phyloP scores from a whole-genome alignment of 139 green algal genomes.

The Edaphochlamys debaryana region DNA sequence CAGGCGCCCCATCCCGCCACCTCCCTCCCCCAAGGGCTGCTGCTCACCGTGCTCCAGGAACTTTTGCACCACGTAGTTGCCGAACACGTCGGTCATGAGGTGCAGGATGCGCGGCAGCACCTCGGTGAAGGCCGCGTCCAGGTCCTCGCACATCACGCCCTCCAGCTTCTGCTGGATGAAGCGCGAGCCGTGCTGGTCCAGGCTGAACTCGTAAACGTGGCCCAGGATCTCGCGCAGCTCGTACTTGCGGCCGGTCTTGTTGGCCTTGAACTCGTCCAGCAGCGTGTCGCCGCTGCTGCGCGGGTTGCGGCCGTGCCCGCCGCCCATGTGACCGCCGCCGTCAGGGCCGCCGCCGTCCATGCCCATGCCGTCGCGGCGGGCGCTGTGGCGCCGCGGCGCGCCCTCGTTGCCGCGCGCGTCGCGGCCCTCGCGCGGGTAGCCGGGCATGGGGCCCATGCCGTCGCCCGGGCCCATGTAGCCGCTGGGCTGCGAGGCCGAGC shows the following conservation, averaged over 20 bases:
- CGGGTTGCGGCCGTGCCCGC: constrained; percentile 2
- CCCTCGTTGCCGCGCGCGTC: background rate
- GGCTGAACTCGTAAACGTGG: constrained; percentile 82
- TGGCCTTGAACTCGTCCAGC: constrained; percentile 86
- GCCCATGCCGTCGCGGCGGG: constrained; percentile 4
- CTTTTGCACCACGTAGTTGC: constrained; percentile 92
- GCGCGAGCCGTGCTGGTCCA: constrained; percentile 90
- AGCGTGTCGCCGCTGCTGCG: constrained; percentile 60
- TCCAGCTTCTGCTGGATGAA: constrained; percentile 95
- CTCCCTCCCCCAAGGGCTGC: too few species aligned
- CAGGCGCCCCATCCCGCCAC: too few species aligned
- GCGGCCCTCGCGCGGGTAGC: constrained; percentile 10
- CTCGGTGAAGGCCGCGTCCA: constrained; percentile 75
- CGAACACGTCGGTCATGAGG: constrained; percentile 92
- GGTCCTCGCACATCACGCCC: constrained; percentile 56
- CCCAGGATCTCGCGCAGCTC: constrained; percentile 74
- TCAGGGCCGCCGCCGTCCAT: background rate
- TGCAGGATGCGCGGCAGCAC: constrained; percentile 64
- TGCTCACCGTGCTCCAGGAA: constrained; percentile 44
- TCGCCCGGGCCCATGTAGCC: background rate
- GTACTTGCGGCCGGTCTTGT: constrained; percentile 60
- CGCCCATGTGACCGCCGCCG: background rate
- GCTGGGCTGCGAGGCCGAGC: too few species aligned
- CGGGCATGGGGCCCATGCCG: background rate
- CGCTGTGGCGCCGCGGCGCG: constrained; percentile 23